These are phyloP conservation scores for Macrolepiota dolichaula DNA, from an alignment of 768 basidiomycete species.

Conservation along the genomic window DNA sequence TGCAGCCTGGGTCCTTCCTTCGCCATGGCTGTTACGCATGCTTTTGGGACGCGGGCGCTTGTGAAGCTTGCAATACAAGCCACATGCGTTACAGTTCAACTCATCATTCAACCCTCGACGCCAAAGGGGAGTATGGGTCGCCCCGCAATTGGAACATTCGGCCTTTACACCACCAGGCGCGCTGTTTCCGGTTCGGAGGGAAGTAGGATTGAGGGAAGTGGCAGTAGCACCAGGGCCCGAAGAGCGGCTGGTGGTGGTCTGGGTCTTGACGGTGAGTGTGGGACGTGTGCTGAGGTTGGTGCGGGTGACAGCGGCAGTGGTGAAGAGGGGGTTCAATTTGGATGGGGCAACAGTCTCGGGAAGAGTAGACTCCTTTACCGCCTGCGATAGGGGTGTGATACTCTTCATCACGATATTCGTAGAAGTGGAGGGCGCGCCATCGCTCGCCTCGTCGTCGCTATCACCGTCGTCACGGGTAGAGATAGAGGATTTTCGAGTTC, in stretches of 20 bases:
- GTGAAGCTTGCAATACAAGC: conserved; percentile 86
- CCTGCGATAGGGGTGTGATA: conserved; percentile 32
- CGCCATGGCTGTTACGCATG: conserved; percentile 77
- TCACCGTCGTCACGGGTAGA: conserved; percentile 29
- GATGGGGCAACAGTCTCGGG: conserved; percentile 58
- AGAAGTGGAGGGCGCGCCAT: conserved; percentile 25
- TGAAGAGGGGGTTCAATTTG: conserved; percentile 53
- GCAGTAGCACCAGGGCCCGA: conserved; percentile 66
- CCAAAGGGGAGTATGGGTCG: conserved; percentile 88
- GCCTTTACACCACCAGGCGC: conserved; percentile 65
- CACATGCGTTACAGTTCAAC: conserved; percentile 87
- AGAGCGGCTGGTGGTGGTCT: conserved; percentile 43
- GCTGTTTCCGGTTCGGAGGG: conserved; percentile 36
- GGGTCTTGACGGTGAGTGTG: conserved; percentile 59
- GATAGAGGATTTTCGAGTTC: conserved; percentile 18
- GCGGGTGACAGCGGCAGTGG: conserved; percentile 30
- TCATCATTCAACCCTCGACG: conserved; percentile 84
- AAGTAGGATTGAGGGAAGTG: conserved; percentile 49
- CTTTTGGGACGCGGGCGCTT: conserved; percentile 87
- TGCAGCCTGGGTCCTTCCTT: conserved; percentile 59
- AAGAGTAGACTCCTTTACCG: conserved; percentile 33
- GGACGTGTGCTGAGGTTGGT: conserved; percentile 41
- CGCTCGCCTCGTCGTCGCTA: conserved; percentile 32
- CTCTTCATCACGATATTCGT: conserved; percentile 28
- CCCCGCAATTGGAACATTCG: conserved; percentile 86